A percentile compares a stretch with the other conserved stretches of the same genome.
Evolutionary conservation across 305 asterid genomes (phyloP).

Genomic region (Ruellia speciosa): DNA sequence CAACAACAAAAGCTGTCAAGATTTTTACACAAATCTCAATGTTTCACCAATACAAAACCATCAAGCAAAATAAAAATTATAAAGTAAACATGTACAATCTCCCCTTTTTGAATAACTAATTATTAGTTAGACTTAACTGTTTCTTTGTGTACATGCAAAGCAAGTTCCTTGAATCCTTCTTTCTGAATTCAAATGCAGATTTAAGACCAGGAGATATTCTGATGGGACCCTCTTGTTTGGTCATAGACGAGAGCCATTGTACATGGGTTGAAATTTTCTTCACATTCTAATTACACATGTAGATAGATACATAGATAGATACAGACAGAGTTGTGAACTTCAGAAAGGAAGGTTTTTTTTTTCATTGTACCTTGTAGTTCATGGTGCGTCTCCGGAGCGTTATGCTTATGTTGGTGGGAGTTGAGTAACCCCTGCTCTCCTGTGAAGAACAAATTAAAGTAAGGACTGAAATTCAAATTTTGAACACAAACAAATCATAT

Average conservation of each 20-base stretch:
- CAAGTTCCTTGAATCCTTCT: conserved; percentile 19
- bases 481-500: not conserved
- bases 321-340: not conserved
- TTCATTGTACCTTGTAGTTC: not conserved
- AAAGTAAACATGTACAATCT: not conserved
- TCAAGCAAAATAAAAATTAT: not conserved
- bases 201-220: not conserved
- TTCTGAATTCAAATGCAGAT: not conserved
- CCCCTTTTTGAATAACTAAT: not conserved
- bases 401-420: conserved; percentile 35
- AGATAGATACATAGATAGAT: not conserved
- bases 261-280: conserved; percentile 17
- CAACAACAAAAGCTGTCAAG: conserved; percentile 16
- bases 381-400: not conserved
- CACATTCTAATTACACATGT: conserved; percentile 4
- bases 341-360: not conserved
- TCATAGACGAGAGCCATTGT: conserved; percentile 7
- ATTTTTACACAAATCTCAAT: conserved; percentile 14
- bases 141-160: conserved; percentile 9
- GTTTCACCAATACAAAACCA: not conserved
- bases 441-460: conserved; percentile 16
- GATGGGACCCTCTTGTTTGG: conserved; percentile 6
- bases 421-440: conserved; percentile 40
- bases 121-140: not conserved
- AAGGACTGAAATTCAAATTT: not conserved